These are phyloP conservation scores for Stromatinia cepivora DNA, from an alignment of 2,329 filamentous ascomycete genomes.

Conservation along the genomic window DNA sequence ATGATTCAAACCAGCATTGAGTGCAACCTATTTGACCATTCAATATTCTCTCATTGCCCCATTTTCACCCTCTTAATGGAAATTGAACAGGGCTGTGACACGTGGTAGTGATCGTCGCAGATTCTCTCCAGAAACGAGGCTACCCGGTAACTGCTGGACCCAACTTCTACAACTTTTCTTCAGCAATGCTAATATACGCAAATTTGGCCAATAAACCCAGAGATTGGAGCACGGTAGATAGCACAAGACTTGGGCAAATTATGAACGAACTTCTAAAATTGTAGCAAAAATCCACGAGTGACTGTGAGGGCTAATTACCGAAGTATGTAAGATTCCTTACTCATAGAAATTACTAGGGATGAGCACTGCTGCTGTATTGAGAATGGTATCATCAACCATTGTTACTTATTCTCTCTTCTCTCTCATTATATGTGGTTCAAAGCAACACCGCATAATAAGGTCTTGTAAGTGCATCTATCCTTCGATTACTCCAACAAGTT, in stretches of 20 bases:
- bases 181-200: too few relatives aligned
- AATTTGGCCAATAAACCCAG: too few relatives aligned
- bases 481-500: background rate
- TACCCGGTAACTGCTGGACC: background rate
- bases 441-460: too few relatives aligned
- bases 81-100: too few relatives aligned
- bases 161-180: too few relatives aligned
- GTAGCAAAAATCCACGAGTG: background rate
- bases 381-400: rapidly evolving
- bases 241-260: background rate
- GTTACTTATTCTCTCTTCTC: background rate
- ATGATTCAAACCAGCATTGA: background rate
- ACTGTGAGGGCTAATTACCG: background rate
- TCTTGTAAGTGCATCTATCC: background rate
- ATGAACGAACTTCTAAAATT: background rate
- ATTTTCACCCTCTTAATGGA: too few relatives aligned
- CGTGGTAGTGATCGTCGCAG: too few relatives aligned
- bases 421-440: background rate
- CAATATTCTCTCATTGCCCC: rapidly evolving
- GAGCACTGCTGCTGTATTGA: too few relatives aligned
- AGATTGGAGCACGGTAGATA: too few relatives aligned
- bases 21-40: background rate
- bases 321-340: background rate
- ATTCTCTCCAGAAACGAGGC: background rate
- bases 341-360: background rate